Percentiles rank a stretch among this genome's conserved stretches.
Evolutionary conservation across 2,329 filamentous ascomycete species (phyloP).

Genomic region (Amphichorda felina): DNA sequence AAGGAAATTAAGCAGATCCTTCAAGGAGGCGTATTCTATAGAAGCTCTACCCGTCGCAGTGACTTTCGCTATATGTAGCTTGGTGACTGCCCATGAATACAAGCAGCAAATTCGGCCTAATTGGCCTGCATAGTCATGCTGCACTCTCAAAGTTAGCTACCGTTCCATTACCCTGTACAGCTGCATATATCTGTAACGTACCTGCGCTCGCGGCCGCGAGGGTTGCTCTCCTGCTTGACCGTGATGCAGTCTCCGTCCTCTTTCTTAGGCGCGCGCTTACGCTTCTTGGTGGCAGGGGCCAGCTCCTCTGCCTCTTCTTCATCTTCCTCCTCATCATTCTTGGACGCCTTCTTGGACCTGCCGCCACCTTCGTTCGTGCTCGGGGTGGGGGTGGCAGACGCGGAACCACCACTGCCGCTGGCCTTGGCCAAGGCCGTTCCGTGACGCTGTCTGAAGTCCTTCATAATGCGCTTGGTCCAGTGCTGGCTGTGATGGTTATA

Average conservation of each 20-base stretch:
- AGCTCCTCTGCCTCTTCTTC: conserved; percentile 5
- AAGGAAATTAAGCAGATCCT: too few species aligned
- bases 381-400: not conserved
- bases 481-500: conserved; percentile 19
- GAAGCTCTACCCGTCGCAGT: too few species aligned
- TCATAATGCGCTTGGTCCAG: conserved; percentile 24
- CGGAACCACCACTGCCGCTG: not conserved
- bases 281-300: conserved; percentile 14
- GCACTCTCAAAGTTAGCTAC: too few species aligned
- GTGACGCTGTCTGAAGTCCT: conserved; percentile 18
- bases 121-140: too few species aligned
- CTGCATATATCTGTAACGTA: too few species aligned
- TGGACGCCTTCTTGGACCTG: conserved; percentile 5
- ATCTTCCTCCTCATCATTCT: conserved; percentile 6
- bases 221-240: not conserved
- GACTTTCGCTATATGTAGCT: too few species aligned
- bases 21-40: too few species aligned
- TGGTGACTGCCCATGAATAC: too few species aligned
- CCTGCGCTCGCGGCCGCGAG: not conserved
- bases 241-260: conserved; percentile 8
- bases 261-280: conserved; percentile 16
- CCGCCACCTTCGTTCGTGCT: not conserved
- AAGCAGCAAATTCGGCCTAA: too few species aligned
- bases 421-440: conserved; percentile 5
- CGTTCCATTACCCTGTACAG: too few species aligned